phyloP scores from a whole-genome alignment of 164 flowering plant genomes.

The Nymphaea thermarum region DNA sequence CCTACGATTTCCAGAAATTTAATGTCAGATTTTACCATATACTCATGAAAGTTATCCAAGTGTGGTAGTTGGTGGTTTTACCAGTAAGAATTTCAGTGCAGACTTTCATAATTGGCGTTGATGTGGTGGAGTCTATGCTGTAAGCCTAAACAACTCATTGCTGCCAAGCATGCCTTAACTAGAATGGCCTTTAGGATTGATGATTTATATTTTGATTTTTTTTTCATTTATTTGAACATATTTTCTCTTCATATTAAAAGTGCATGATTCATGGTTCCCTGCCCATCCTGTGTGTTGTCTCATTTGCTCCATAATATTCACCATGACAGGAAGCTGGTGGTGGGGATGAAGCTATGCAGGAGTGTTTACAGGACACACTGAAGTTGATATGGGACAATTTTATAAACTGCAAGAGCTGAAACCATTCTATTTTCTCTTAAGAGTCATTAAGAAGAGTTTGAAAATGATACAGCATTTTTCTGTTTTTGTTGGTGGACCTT shows the following conservation, averaged over 20 bases:
- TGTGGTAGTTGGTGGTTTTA: not conserved
- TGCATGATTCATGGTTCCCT: not conserved
- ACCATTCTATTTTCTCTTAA: no score
- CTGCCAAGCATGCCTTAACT: no score
- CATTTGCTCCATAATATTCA: not conserved
- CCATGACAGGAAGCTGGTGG: conserved; percentile 15
- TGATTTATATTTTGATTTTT: not conserved
- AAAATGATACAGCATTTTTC: no score
- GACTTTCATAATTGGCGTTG: no score
- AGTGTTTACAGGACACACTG: conserved; percentile 25
- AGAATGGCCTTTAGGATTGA: not conserved
- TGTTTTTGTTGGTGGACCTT: no score
- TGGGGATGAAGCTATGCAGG: conserved; percentile 9
- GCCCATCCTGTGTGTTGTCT: not conserved
- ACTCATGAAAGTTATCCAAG: not conserved
- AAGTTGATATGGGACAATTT: conserved; percentile 35
- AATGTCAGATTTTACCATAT: no score
- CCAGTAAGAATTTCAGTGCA: not conserved
- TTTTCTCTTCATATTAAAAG: not conserved
- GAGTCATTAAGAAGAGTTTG: no score
- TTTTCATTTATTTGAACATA: not conserved
- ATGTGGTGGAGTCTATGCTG: no score
- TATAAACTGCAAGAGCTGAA: conserved; percentile 9
- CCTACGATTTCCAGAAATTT: no score
- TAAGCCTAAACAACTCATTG: no score